phyloP scores from a whole-genome alignment of 2,329 filamentous ascomycete genomes.

The Neurospora sp. region DNA sequence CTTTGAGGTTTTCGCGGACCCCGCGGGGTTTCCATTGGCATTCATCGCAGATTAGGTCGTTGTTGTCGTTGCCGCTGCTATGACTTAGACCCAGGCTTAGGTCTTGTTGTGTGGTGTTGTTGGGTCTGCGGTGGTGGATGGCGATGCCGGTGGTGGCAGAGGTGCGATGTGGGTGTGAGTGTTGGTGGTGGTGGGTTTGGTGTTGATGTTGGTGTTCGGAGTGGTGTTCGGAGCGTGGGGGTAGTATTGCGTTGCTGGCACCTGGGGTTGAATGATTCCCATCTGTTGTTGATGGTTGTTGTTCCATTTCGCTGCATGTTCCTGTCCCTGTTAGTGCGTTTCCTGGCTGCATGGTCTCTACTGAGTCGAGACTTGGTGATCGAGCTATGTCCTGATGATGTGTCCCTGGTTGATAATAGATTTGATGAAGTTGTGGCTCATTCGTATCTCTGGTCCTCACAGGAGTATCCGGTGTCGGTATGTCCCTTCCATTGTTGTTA shows the following conservation, averaged over 20 bases:
- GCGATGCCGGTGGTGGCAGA: background rate
- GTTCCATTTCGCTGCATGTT: background rate
- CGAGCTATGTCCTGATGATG: background rate
- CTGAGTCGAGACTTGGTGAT: background rate
- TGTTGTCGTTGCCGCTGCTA: background rate
- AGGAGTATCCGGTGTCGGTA: background rate
- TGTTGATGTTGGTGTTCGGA: background rate
- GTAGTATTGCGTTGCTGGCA: no score
- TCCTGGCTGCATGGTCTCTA: background rate
- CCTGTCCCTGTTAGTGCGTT: background rate
- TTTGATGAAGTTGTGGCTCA: background rate
- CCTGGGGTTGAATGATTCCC: no score
- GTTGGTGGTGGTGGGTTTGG: background rate
- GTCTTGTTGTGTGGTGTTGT: background rate
- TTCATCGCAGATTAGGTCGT: slow-evolving; percentile 20
- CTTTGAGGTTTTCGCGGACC: slow-evolving; percentile 20
- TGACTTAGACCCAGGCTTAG: background rate
- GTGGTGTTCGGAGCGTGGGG: no score
- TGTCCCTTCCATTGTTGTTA: background rate
- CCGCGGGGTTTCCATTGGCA: slow-evolving; percentile 22
- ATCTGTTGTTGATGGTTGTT: background rate
- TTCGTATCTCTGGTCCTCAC: background rate
- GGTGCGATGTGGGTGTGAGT: background rate
- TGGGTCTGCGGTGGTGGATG: background rate
- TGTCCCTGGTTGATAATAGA: background rate